phyloP scores from a whole-genome alignment of 2,329 filamentous ascomycete species.

The Spiromastix sp. region DNA sequence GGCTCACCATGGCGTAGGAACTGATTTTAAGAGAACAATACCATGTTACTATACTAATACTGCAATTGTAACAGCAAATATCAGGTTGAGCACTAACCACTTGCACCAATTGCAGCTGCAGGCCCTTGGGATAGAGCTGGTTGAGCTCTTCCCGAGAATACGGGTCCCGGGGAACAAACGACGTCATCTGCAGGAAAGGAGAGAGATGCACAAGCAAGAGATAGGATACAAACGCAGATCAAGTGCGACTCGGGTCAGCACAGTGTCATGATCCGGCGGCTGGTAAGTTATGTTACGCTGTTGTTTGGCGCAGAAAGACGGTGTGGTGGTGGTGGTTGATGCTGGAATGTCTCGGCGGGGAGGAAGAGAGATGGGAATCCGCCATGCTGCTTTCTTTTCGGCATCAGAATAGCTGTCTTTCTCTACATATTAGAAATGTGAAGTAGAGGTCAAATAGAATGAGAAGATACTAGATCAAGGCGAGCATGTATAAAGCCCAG shows the following conservation, averaged over 20 bases:
- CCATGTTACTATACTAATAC: constrained; percentile 4
- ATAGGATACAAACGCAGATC: neutral
- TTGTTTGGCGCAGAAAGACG: no score
- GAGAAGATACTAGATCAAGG: no score
- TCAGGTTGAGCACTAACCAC: constrained; percentile 45
- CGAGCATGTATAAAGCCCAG: no score
- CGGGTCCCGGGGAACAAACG: constrained; percentile 59
- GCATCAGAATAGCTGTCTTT: no score
- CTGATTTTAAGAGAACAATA: constrained; percentile 17
- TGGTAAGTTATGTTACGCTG: no score
- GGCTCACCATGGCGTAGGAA: constrained; percentile 59
- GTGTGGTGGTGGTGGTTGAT: no score
- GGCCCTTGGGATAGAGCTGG: constrained; percentile 65
- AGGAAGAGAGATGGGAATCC: no score
- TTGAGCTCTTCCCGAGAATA: constrained; percentile 75
- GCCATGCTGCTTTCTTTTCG: no score
- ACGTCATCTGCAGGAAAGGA: constrained; percentile 53
- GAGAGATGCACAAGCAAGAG: neutral
- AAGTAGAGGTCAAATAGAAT: no score
- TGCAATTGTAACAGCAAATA: neutral
- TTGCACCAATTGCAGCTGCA: constrained; percentile 84
- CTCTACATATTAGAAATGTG: no score
- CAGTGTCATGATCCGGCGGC: no score
- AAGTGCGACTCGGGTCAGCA: neutral
- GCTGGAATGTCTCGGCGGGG: no score